A percentile compares a stretch with the other conserved stretches of the same genome.
Evolutionary conservation across 2,329 filamentous ascomycete genomes (phyloP).

Genomic region (Raffaelea arxii): DNA sequence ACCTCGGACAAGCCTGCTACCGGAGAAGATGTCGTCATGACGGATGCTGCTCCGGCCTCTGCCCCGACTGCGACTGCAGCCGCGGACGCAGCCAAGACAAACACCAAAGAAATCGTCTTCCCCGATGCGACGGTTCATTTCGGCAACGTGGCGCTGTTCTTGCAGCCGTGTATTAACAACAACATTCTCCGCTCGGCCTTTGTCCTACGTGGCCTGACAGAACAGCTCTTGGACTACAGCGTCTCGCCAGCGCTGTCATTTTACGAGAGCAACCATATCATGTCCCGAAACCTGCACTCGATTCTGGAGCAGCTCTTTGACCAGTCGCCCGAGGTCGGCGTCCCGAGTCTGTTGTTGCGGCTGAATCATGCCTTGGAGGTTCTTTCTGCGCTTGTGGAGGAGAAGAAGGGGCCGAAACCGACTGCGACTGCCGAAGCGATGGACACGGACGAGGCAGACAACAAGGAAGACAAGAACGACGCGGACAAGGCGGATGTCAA

Average conservation of each 20-base stretch:
- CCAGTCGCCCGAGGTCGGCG: constrained; percentile 65
- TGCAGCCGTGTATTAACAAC: constrained; percentile 66
- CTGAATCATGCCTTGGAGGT: constrained; percentile 59
- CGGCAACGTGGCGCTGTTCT: constrained; percentile 65
- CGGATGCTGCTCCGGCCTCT: constrained; percentile 29
- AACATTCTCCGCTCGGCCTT: constrained; percentile 62
- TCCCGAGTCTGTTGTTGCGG: constrained; percentile 72
- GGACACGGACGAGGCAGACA: not conserved
- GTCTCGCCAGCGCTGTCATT: constrained; percentile 72
- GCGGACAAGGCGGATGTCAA: not conserved
- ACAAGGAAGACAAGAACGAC: not conserved
- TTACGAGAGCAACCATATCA: constrained; percentile 56
- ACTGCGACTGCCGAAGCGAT: not conserved
- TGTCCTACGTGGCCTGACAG: constrained; percentile 69
- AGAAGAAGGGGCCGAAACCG: constrained; percentile 19
- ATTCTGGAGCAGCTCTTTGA: constrained; percentile 75
- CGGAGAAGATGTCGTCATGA: constrained; percentile 58
- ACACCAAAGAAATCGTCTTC: constrained; percentile 10
- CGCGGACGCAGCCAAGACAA: not conserved
- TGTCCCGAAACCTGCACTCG: constrained; percentile 60
- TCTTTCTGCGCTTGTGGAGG: constrained; percentile 54
- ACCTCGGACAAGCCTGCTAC: constrained; percentile 22
- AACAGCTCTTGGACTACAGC: constrained; percentile 74
- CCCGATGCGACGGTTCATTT: constrained; percentile 57
- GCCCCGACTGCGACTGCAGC: constrained; percentile 6